A percentile compares a stretch with the other conserved stretches of the same genome.
These are phyloP conservation scores for Omphalotus olearius DNA, from an alignment of 1,284 basidiomycete species.

Conservation along the genomic window DNA sequence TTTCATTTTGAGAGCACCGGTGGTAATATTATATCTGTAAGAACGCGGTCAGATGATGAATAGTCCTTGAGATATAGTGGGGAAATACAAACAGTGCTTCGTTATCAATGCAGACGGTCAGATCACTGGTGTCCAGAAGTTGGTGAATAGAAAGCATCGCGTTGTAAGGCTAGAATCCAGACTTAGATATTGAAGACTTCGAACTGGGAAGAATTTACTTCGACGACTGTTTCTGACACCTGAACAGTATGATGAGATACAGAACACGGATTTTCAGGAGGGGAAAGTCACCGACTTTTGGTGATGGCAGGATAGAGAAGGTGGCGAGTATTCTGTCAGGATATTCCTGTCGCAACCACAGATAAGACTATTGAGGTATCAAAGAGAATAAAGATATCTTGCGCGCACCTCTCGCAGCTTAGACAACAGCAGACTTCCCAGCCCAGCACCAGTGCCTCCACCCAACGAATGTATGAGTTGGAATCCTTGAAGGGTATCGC, in stretches of 20 bases:
- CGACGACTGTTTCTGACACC: constrained; percentile 95
- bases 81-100: constrained; percentile 70
- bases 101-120: constrained; percentile 91
- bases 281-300: constrained; percentile 53
- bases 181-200: neutral
- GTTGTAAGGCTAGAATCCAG: constrained; percentile 73
- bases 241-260: constrained; percentile 21
- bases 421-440: constrained; percentile 79
- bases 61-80: neutral
- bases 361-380: constrained; percentile 10
- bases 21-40: constrained; percentile 80
- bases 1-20: constrained; percentile 71
- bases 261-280: neutral
- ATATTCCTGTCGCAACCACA: constrained; percentile 56
- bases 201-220: constrained; percentile 40
- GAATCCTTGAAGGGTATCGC: constrained; percentile 91
- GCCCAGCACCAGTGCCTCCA: constrained; percentile 88
- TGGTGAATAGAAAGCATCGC: constrained; percentile 88
- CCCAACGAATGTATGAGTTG: constrained; percentile 92
- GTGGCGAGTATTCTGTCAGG: constrained; percentile 94
- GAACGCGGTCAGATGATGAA: constrained; percentile 6
- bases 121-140: constrained; percentile 87
- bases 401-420: constrained; percentile 76
- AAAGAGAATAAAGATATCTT: neutral
- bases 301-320: constrained; percentile 89